Base-by-base conservation (phyloP, 1,139 yeast genomes). In the Yamadazyma diospyri region DNA sequence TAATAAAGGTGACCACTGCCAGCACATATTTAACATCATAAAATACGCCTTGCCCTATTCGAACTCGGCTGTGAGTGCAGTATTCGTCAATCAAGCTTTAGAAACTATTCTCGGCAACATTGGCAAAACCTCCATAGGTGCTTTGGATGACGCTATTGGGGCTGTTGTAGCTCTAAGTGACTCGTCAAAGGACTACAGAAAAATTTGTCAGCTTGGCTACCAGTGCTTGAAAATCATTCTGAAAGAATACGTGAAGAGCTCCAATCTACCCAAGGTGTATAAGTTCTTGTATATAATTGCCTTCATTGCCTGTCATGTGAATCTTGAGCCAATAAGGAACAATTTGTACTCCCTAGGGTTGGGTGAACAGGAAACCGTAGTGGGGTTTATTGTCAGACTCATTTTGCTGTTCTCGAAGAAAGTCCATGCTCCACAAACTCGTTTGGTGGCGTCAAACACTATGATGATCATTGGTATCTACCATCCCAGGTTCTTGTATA, bases 91-190 rank as follows among this genome's bases (percentile, higher is more conserved):
- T 12, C 69, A 69, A 3, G 63, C 80, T n/a, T 80, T 78, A 46
- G 49, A 64, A 0, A 65, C 73, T 7, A 48, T 85, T 17, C 53
- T 83, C 39, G 61, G 62, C 29, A 61, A 73, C 20, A 53, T 36
- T 16, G 33, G 88, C 2, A 80, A 72, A 41, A 71, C 81, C 51
- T 71, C 68, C 34, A 64, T 69, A 0, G 63, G 55, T 36, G 89
- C 83, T 44, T 54, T 85, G 10, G 76, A 74, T 17, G 79, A 78
- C 43, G 94, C 88, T 0, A 69, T 84, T 49, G 85, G 88, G 2
- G 68, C 85, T 37, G 57, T 76, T 5, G 78, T 87, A 81, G 55
- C 55, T 7, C 59, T 83, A 1, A 64, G 83, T 4, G 51, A 46
- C 8, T 56, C 71, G 45, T 62, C 64, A 19, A 14, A 14, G 4